phyloP scores from a whole-genome alignment of 2,329 filamentous ascomycete species.

The Orbilia ellipsospora region DNA sequence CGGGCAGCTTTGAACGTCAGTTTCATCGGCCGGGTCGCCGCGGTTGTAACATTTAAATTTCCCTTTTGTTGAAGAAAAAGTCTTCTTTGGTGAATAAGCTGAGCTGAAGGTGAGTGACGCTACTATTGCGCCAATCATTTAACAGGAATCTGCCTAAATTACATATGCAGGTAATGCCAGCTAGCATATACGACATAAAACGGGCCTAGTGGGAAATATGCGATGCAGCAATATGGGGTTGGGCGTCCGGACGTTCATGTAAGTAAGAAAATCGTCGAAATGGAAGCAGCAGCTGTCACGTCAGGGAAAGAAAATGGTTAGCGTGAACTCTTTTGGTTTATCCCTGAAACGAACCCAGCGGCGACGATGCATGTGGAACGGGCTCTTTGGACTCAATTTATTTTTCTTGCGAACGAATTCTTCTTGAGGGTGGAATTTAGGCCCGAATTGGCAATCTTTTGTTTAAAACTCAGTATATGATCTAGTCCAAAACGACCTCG shows the following conservation, averaged over 20 bases:
- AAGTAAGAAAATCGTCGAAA: slow-evolving; percentile 8
- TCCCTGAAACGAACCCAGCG: slow-evolving; percentile 30
- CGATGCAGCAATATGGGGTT: slow-evolving; percentile 40
- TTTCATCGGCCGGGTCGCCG: no score
- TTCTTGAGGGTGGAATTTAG: slow-evolving; percentile 37
- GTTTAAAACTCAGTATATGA: not conserved
- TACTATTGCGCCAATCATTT: slow-evolving; percentile 55
- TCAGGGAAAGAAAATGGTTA: not conserved
- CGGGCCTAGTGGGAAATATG: slow-evolving; percentile 31
- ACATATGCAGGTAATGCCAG: slow-evolving; percentile 55
- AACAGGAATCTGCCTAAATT: slow-evolving; percentile 55
- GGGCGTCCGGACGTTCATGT: not conserved
- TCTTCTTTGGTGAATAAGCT: not conserved
- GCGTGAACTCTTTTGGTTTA: slow-evolving; percentile 1
- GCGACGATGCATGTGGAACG: not conserved
- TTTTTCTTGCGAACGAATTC: slow-evolving; percentile 12
- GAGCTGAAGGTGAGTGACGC: slow-evolving; percentile 45
- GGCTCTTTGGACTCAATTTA: not conserved
- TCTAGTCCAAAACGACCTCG: no score
- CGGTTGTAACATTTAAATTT: not conserved
- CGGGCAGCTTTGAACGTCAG: no score
- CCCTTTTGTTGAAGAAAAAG: no score
- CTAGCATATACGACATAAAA: slow-evolving; percentile 52
- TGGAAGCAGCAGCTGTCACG: slow-evolving; percentile 13
- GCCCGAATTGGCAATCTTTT: slow-evolving; percentile 51